phyloP scores from a whole-genome alignment of 2,329 filamentous ascomycete genomes.

The Claviceps sp. region DNA sequence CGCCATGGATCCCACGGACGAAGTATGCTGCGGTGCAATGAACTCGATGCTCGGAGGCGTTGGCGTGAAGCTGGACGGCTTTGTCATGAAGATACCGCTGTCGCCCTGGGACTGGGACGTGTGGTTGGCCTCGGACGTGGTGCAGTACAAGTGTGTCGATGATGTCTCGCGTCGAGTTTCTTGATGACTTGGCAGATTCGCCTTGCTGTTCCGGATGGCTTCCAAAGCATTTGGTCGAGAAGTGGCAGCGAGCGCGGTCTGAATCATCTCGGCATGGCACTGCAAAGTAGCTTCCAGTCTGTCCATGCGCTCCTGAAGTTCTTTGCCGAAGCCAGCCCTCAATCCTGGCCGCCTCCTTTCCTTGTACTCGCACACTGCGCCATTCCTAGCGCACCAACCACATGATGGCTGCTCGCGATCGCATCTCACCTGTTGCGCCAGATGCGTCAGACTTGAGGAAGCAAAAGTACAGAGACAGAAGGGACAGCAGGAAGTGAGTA shows the following conservation, averaged over 20 bases:
- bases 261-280: conserved; percentile 52
- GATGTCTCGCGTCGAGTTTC: conserved; percentile 37
- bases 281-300: conserved; percentile 53
- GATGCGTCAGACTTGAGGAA: not conserved
- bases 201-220: conserved; percentile 32
- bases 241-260: conserved; percentile 34
- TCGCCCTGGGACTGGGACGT: conserved; percentile 44
- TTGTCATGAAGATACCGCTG: conserved; percentile 46
- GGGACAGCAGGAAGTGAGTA: not conserved
- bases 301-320: conserved; percentile 60
- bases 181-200: conserved; percentile 41
- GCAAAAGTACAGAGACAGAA: no score
- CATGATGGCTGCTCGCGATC: conserved; percentile 63
- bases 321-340: conserved; percentile 55
- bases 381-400: conserved; percentile 54
- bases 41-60: conserved; percentile 37
- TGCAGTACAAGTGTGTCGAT: conserved; percentile 30
- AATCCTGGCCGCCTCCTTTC: conserved; percentile 55
- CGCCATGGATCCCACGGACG: conserved; percentile 23
- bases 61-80: conserved; percentile 36
- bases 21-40: conserved; percentile 30
- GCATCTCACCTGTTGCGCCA: conserved; percentile 46
- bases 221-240: conserved; percentile 20
- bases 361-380: conserved; percentile 51
- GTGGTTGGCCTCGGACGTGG: conserved; percentile 34